Evolutionary conservation across 2,329 filamentous ascomycete species (phyloP).

Genomic region (Mycosphaerella arachidis): DNA sequence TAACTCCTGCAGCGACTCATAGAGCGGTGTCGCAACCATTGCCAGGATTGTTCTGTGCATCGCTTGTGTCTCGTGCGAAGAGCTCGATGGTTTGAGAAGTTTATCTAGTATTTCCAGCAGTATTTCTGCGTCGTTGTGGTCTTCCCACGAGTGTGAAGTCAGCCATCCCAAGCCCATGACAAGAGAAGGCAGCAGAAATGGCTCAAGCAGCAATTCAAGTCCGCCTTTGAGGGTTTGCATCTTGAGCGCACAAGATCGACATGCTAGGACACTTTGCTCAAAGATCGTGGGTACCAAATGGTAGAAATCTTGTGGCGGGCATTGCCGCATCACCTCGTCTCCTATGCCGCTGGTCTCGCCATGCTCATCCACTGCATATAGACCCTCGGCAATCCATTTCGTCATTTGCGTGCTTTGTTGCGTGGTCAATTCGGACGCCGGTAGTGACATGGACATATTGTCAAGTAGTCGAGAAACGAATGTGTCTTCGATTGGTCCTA

Average conservation of each 20-base stretch:
- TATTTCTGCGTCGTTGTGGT: conserved; percentile 59
- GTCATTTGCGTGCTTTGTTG: conserved; percentile 63
- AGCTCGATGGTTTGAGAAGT: conserved; percentile 64
- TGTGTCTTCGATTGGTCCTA: conserved; percentile 60
- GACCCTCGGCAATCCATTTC: conserved; percentile 68
- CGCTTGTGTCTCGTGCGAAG: conserved; percentile 64
- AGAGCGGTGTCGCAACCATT: conserved; percentile 65
- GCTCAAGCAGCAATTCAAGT: conserved; percentile 74
- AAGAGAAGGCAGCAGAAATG: conserved; percentile 73
- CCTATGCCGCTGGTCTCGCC: conserved; percentile 60
- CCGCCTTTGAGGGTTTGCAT: conserved; percentile 70
- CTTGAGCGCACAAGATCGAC: conserved; percentile 59
- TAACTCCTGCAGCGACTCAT: conserved; percentile 62
- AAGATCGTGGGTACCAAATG: conserved; percentile 72
- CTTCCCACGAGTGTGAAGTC: conserved; percentile 63
- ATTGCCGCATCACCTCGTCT: conserved; percentile 77
- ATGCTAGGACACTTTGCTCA: conserved; percentile 67
- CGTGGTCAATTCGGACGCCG: conserved; percentile 58
- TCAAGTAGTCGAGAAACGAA: conserved; percentile 65
- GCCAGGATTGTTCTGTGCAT: conserved; percentile 69
- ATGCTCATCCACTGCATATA: conserved; percentile 64
- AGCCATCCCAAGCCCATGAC: conserved; percentile 70
- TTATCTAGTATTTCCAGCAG: conserved; percentile 68
- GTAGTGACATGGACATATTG: conserved; percentile 54
- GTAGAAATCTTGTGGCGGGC: conserved; percentile 78